Evolutionary conservation across 1,284 basidiomycete species (phyloP).

Genomic region (Leccinum angustisporum): DNA sequence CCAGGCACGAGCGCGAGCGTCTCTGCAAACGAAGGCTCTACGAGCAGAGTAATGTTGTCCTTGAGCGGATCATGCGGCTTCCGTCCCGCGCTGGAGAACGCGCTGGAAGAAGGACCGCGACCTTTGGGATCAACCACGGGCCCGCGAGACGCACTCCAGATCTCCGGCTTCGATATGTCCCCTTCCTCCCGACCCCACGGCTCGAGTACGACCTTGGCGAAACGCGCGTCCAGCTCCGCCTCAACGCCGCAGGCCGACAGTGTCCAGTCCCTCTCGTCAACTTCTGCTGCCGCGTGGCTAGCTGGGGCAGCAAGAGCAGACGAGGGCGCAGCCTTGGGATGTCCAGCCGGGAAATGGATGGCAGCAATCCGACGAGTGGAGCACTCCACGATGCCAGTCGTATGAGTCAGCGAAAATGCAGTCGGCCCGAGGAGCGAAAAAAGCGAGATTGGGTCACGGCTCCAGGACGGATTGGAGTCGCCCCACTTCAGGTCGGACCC

Average conservation of each 20-base stretch:
- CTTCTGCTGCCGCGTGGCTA: background rate
- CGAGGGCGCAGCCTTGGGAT: slow-evolving; percentile 10
- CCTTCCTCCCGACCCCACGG: slow-evolving; percentile 52
- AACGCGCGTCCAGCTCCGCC: slow-evolving; percentile 44
- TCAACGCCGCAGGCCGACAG: slow-evolving; percentile 47
- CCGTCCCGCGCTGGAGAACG: slow-evolving; percentile 1
- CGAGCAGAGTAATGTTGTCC: slow-evolving; percentile 55
- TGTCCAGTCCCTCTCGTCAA: slow-evolving; percentile 17
- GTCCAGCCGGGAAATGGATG: slow-evolving; percentile 30
- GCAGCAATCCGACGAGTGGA: slow-evolving; percentile 46
- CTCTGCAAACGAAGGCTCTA: slow-evolving; percentile 47
- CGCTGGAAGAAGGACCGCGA: background rate
- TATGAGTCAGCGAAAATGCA: slow-evolving; percentile 48
- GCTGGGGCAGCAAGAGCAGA: background rate
- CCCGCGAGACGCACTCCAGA: slow-evolving; percentile 47
- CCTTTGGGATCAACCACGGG: slow-evolving; percentile 33
- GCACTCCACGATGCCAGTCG: slow-evolving; percentile 49
- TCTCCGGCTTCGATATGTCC: slow-evolving; percentile 38
- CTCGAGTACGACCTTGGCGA: slow-evolving; percentile 50
- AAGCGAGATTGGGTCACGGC: slow-evolving; percentile 31
- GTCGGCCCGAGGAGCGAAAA: slow-evolving; percentile 45
- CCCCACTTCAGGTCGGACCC: slow-evolving; percentile 13
- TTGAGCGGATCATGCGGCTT: slow-evolving; percentile 47
- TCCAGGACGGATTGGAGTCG: slow-evolving; percentile 27
- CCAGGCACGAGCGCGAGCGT: slow-evolving; percentile 49